A percentile compares a stretch with the other conserved stretches of the same genome.
These are phyloP conservation scores for Clonostachys solani DNA, from an alignment of 2,329 filamentous ascomycete species.

Conservation along the genomic window DNA sequence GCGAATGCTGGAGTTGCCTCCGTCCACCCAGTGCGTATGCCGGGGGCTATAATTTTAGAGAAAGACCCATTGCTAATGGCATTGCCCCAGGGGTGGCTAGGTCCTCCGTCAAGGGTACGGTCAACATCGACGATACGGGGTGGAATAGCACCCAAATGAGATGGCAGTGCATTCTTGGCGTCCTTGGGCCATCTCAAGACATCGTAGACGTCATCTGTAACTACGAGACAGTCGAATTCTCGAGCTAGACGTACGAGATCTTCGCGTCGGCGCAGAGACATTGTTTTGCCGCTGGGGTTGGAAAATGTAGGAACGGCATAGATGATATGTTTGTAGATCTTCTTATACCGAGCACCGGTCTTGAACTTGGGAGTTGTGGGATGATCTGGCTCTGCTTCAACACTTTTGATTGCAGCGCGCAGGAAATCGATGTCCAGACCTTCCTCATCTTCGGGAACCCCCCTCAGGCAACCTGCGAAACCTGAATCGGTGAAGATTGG, in stretches of 20 bases:
- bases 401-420: background rate
- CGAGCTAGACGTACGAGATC: constrained; percentile 56
- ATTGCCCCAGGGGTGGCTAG: constrained; percentile 55
- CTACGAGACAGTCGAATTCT: constrained; percentile 59
- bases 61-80: constrained; percentile 63
- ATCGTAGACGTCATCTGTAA: constrained; percentile 72
- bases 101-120: constrained; percentile 40
- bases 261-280: constrained; percentile 52
- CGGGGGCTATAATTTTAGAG: constrained; percentile 62
- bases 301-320: constrained; percentile 68
- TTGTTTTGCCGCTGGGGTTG: constrained; percentile 63
- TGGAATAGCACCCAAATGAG: constrained; percentile 26
- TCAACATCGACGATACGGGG: constrained; percentile 32
- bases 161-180: background rate
- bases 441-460: constrained; percentile 52
- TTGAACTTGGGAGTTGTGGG: constrained; percentile 36
- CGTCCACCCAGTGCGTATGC: constrained; percentile 56
- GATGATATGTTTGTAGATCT: constrained; percentile 63
- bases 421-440: constrained; percentile 11
- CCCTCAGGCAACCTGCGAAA: constrained; percentile 48
- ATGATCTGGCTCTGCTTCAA: background rate
- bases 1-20: constrained; percentile 3
- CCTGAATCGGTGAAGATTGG: constrained; percentile 58
- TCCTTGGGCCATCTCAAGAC: constrained; percentile 53
- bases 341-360: constrained; percentile 43